phyloP scores from a whole-genome alignment of 768 basidiomycete genomes.

The Neoboletus brunneissimus region DNA sequence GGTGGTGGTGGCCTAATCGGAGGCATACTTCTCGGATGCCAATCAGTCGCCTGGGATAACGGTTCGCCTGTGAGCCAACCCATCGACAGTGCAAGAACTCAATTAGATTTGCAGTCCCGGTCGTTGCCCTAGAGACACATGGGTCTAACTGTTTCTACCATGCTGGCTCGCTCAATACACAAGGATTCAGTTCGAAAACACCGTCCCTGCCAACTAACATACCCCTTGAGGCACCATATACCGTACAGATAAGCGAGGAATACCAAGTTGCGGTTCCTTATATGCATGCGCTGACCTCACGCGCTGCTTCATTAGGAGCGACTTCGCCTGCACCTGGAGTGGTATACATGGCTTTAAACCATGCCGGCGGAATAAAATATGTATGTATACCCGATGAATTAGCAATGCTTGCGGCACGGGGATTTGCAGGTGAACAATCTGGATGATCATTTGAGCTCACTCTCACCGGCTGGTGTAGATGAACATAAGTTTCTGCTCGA shows the following conservation, averaged over 20 bases:
- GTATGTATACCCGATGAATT: conserved; percentile 66
- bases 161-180: conserved; percentile 57
- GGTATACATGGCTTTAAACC: conserved; percentile 62
- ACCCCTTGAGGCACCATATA: conserved; percentile 32
- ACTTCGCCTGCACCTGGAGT: conserved; percentile 59
- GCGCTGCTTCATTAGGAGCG: conserved; percentile 71
- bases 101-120: conserved; percentile 46
- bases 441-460: background rate
- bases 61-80: conserved; percentile 40
- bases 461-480: conserved; percentile 38
- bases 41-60: conserved; percentile 61
- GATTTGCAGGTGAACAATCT: conserved; percentile 53
- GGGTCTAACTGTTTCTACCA: conserved; percentile 76
- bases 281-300: conserved; percentile 56
- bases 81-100: background rate
- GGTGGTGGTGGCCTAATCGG: conserved; percentile 73
- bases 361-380: conserved; percentile 54
- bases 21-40: conserved; percentile 69
- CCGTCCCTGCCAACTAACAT: conserved; percentile 32
- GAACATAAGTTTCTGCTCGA: conserved; percentile 77
- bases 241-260: conserved; percentile 41
- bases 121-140: conserved; percentile 66
- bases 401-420: conserved; percentile 56
- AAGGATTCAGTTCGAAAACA: conserved; percentile 31
- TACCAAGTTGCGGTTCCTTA: conserved; percentile 55